Evolutionary conservation across 306 rosid genomes (phyloP).

Genomic region (Trifolium dubium): DNA sequence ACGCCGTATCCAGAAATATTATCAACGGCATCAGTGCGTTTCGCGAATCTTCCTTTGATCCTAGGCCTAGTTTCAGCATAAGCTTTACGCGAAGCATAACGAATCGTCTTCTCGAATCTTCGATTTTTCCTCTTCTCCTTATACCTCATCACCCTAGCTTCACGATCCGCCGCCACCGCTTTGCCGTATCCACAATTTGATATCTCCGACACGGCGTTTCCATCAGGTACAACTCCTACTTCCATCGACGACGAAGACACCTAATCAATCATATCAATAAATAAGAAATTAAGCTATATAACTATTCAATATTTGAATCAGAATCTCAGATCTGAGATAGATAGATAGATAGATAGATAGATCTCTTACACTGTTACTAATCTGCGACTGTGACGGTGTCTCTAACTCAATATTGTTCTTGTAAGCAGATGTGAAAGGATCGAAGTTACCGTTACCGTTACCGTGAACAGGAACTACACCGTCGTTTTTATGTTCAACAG

Average conservation of each 20-base stretch:
- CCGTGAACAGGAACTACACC: slow-evolving; percentile 82
- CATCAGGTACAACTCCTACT: slow-evolving; percentile 86
- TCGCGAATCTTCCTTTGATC: slow-evolving; percentile 94
- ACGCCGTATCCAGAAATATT: slow-evolving; percentile 75
- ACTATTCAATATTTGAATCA: neutral
- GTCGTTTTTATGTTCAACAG: slow-evolving; percentile 63
- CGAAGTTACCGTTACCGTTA: slow-evolving; percentile 42
- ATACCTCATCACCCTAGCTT: slow-evolving; percentile 94
- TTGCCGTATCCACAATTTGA: slow-evolving; percentile 50
- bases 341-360: neutral
- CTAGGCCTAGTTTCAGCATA: slow-evolving; percentile 95
- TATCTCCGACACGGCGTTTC: slow-evolving; percentile 56
- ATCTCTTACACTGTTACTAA: slow-evolving; percentile 77
- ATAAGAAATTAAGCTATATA: neutral
- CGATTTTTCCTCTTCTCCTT: slow-evolving; percentile 96
- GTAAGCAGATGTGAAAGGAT: slow-evolving; percentile 61
- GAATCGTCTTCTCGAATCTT: slow-evolving; percentile 95
- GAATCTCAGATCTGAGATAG: slow-evolving; percentile 8
- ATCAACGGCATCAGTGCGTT: slow-evolving; percentile 62
- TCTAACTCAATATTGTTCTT: slow-evolving; percentile 38
- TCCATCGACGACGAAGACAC: slow-evolving; percentile 87
- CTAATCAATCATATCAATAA: slow-evolving; percentile 41
- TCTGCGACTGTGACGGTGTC: slow-evolving; percentile 42
- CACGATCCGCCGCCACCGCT: slow-evolving; percentile 71
- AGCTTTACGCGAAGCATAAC: slow-evolving; percentile 92